phyloP scores from a whole-genome alignment of 139 green algal genomes.

The Volvox africanus region DNA sequence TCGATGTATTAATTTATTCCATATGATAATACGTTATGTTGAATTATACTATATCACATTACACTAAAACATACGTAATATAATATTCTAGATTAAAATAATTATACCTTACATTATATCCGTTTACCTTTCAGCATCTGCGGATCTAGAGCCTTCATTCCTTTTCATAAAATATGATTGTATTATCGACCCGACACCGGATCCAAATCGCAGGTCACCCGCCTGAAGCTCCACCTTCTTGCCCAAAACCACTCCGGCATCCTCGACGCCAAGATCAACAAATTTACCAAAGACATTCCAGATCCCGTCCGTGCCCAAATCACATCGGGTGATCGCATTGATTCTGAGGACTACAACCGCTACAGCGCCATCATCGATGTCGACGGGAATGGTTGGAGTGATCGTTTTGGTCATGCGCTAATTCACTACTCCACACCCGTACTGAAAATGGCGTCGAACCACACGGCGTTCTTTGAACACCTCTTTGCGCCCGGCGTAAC shows the following conservation, averaged over 20 bases:
- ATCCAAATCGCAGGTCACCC: background rate
- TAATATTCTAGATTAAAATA: no score
- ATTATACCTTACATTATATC: no score
- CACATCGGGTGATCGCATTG: background rate
- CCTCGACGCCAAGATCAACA: conserved; percentile 14
- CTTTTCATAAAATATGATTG: background rate
- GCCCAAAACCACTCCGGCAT: conserved; percentile 43
- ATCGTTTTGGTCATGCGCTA: conserved; percentile 56
- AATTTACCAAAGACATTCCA: background rate
- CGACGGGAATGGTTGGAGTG: conserved; percentile 69
- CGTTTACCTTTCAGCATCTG: no score
- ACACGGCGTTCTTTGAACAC: conserved; percentile 63
- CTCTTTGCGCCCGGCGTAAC: conserved; percentile 41
- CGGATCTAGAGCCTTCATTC: background rate
- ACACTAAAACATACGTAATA: no score
- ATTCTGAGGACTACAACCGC: conserved; percentile 29
- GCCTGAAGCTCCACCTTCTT: conserved; percentile 52
- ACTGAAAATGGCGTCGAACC: conserved; percentile 63
- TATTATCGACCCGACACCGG: background rate
- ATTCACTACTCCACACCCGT: conserved; percentile 58
- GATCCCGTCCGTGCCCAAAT: background rate
- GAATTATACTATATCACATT: no score
- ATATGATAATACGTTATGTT: no score
- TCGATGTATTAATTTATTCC: no score
- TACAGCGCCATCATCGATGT: conserved; percentile 56